phyloP scores from a whole-genome alignment of 306 rosid genomes.

The Acacia acuminata region DNA sequence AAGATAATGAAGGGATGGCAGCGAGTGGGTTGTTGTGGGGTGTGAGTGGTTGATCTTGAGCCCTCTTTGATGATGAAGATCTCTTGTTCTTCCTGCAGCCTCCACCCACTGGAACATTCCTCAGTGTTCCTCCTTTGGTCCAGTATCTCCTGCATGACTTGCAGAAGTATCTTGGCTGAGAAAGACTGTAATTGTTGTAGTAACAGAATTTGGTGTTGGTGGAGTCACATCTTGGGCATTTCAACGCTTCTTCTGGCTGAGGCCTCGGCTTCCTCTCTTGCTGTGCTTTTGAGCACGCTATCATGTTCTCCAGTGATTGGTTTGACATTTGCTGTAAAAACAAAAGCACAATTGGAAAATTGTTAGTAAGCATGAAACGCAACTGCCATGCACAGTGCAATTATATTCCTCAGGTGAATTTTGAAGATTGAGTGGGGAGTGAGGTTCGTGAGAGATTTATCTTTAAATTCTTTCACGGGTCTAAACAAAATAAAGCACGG shows the following conservation, averaged over 20 bases:
- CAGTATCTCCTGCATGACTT: constrained; percentile 75
- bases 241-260: constrained; percentile 60
- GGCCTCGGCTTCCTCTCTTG: constrained; percentile 55
- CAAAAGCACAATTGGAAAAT: not conserved
- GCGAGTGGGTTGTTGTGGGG: constrained; percentile 40
- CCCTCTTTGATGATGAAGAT: constrained; percentile 46
- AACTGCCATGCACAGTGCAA: not conserved
- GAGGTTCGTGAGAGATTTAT: not conserved
- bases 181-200: constrained; percentile 74
- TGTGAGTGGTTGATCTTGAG: constrained; percentile 51
- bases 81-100: constrained; percentile 77
- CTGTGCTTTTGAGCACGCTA: constrained; percentile 52
- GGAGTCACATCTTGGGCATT: constrained; percentile 76
- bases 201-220: constrained; percentile 77
- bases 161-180: constrained; percentile 80
- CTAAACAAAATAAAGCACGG: not conserved
- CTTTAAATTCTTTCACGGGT: not conserved
- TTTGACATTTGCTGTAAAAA: constrained; percentile 55
- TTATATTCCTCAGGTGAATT: not conserved
- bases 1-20: constrained; percentile 33
- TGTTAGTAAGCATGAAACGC: not conserved
- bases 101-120: constrained; percentile 81
- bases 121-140: constrained; percentile 75
- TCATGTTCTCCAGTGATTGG: constrained; percentile 57
- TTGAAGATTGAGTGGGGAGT: not conserved